Percentiles rank a stretch among this genome's conserved stretches.
Conservation (phyloP, 768 basidiomycete species). For the Lactarius sp. region DNA sequence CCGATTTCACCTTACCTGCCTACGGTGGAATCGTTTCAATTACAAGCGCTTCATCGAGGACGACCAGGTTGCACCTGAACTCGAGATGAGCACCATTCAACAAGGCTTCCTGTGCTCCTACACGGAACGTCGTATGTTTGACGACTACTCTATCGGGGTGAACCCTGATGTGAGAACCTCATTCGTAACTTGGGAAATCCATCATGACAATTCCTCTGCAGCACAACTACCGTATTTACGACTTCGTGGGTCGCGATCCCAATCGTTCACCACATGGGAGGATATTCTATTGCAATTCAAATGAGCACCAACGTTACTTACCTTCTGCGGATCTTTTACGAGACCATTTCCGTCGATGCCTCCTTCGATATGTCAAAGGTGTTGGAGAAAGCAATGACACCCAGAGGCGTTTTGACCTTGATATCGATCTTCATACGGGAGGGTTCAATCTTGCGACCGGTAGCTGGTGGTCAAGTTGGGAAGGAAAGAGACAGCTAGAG, state of each 20-base stretch:
- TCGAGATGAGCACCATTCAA: neutral
- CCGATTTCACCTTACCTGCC: neutral
- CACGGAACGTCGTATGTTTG: constrained; percentile 3
- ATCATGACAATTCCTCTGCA: neutral
- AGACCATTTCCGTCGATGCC: neutral
- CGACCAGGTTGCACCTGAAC: neutral
- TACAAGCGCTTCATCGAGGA: neutral
- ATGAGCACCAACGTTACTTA: neutral
- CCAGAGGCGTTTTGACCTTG: neutral
- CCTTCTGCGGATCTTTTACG: neutral
- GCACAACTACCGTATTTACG: constrained; percentile 3
- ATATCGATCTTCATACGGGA: neutral
- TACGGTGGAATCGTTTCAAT: neutral
- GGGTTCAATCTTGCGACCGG: neutral
- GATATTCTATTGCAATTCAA: neutral
- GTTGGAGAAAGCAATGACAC: neutral
- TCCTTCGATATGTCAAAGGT: neutral
- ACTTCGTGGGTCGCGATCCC: neutral
- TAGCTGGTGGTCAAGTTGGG: neutral
- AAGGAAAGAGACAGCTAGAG: constrained; percentile 1
- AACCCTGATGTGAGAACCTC: neutral
- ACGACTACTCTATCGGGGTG: neutral
- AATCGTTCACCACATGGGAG: neutral
- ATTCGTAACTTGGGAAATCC: no score
- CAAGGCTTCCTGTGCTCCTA: neutral